Percentiles rank a stretch among this genome's conserved stretches.
Conservation (phyloP, 2,329 filamentous ascomycete genomes). For the Fusarium nygamai region DNA sequence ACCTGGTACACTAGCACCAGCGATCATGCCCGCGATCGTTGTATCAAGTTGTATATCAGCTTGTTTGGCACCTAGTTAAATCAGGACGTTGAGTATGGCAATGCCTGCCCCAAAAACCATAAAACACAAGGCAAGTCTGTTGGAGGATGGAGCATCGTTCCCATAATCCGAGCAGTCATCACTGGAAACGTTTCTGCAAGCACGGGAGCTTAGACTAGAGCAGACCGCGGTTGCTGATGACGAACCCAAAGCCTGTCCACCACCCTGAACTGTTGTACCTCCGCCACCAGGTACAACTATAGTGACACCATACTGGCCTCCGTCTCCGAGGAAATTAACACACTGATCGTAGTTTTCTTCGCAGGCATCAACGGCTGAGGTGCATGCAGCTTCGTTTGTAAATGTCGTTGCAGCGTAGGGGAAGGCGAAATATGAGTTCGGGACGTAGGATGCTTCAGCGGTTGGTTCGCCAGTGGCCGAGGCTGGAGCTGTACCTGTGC, state of each 20-base stretch:
- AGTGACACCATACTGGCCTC: slow-evolving; percentile 61
- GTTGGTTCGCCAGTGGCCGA: slow-evolving; percentile 51
- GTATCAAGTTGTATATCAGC: neutral
- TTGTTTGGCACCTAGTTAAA: neutral
- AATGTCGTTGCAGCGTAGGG: slow-evolving; percentile 66
- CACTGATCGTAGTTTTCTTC: slow-evolving; percentile 64
- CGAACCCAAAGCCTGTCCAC: slow-evolving; percentile 52
- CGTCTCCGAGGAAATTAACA: slow-evolving; percentile 57
- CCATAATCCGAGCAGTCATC: slow-evolving; percentile 51
- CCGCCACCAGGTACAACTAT: slow-evolving; percentile 64
- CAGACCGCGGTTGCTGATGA: slow-evolving; percentile 64
- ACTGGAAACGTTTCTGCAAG: slow-evolving; percentile 58
- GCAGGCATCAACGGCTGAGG: slow-evolving; percentile 62
- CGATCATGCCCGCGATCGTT: neutral
- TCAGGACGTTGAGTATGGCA: slow-evolving; percentile 18
- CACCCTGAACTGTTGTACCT: slow-evolving; percentile 61
- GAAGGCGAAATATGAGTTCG: slow-evolving; percentile 69
- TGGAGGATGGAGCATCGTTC: slow-evolving; percentile 23
- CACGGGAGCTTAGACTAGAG: slow-evolving; percentile 62
- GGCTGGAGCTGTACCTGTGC: slow-evolving; percentile 64
- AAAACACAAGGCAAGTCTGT: slow-evolving; percentile 11
- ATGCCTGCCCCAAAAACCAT: slow-evolving; percentile 23
- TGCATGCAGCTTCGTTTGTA: slow-evolving; percentile 60
- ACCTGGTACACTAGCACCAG: neutral
- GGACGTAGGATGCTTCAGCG: slow-evolving; percentile 60